These are phyloP conservation scores for Oenanthe javanica DNA, from an alignment of 140 eudicot genomes.

Conservation along the genomic window DNA sequence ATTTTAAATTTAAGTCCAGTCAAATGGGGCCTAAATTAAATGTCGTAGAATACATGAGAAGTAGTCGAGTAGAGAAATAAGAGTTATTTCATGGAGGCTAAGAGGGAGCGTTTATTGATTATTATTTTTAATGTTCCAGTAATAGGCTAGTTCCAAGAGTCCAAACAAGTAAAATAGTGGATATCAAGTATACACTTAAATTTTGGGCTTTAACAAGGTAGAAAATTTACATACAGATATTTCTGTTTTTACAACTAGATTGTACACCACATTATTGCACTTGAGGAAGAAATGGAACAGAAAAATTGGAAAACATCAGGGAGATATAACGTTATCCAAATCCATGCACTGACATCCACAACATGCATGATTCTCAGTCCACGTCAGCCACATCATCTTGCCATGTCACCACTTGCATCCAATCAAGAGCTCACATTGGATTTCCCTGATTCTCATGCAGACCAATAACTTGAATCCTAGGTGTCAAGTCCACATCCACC, in stretches of 20 bases:
- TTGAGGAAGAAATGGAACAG: not conserved
- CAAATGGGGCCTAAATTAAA: too few species aligned
- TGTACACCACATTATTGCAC: not conserved
- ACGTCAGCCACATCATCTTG: slow-evolving; percentile 6
- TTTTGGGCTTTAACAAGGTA: not conserved
- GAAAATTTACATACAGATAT: not conserved
- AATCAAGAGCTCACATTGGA: slow-evolving; percentile 35
- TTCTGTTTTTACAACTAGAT: not conserved
- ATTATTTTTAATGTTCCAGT: too few species aligned
- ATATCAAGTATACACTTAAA: not conserved
- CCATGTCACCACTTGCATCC: not conserved
- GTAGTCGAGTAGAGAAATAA: not conserved
- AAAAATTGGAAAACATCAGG: not conserved
- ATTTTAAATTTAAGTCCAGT: too few species aligned
- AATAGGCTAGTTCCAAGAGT: too few species aligned
- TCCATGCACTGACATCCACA: slow-evolving; percentile 6
- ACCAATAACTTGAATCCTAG: slow-evolving; percentile 52
- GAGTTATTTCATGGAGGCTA: not conserved
- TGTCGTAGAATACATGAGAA: too few species aligned
- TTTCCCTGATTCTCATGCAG: slow-evolving; percentile 17
- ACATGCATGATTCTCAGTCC: slow-evolving; percentile 1
- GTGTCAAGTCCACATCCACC: slow-evolving; percentile 73
- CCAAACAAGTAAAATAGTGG: too few species aligned
- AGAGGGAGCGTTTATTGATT: too few species aligned
- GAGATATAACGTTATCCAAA: slow-evolving; percentile 1